Conservation (phyloP, 345 rosid species). For the Odontarrhena argentea region DNA sequence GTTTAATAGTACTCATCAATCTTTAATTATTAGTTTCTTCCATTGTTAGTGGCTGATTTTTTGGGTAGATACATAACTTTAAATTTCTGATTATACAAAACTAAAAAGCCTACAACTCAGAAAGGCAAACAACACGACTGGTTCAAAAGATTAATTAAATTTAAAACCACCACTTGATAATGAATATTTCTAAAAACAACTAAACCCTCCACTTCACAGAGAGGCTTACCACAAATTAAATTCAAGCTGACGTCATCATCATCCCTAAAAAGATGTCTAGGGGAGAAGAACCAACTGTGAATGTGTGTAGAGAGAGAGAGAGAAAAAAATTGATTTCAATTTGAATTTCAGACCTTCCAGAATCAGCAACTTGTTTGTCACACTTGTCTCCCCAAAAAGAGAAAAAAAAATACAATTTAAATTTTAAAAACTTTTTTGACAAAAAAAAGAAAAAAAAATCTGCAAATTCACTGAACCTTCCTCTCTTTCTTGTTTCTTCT, state of each 20-base stretch:
- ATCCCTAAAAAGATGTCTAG: slow-evolving; percentile 26
- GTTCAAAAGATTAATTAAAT: slow-evolving; percentile 20
- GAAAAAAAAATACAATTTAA: not conserved
- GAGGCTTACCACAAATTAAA: slow-evolving; percentile 30
- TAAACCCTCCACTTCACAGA: not conserved
- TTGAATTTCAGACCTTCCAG: slow-evolving; percentile 26
- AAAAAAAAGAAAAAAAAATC: slow-evolving; percentile 24
- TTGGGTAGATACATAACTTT: no score
- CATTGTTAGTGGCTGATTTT: no score
- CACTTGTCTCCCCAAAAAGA: slow-evolving; percentile 40
- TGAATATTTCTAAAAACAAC: slow-evolving; percentile 29
- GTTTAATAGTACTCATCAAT: not conserved
- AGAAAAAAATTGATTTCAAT: slow-evolving; percentile 3
- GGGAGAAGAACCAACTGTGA: slow-evolving; percentile 42
- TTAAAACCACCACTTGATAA: slow-evolving; percentile 23
- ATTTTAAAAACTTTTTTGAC: not conserved
- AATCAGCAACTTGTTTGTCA: slow-evolving; percentile 42
- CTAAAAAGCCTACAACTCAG: slow-evolving; percentile 29
- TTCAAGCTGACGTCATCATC: slow-evolving; percentile 1
- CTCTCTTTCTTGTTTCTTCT: slow-evolving; percentile 37
- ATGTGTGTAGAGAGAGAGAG: slow-evolving; percentile 16
- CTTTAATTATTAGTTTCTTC: not conserved
- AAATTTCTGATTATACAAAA: not conserved
- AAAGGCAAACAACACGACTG: slow-evolving; percentile 18
- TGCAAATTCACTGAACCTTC: slow-evolving; percentile 45